Percentiles rank a stretch among this genome's conserved stretches.
phyloP scores from a whole-genome alignment of 2,329 filamentous ascomycete genomes.

The Beauveria australis region DNA sequence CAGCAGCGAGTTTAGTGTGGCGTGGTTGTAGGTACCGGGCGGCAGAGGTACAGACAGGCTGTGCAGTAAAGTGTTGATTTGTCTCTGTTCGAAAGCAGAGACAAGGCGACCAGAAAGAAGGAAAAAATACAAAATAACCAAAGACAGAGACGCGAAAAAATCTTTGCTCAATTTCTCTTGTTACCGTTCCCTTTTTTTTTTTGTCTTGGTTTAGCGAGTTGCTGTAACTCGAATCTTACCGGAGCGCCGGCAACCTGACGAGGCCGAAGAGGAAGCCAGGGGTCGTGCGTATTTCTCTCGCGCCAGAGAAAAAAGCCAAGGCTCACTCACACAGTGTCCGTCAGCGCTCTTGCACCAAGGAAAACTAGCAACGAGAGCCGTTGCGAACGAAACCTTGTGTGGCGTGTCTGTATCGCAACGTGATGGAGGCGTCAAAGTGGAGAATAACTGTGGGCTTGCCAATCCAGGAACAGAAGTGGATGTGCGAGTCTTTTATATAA shows the following conservation, averaged over 20 bases:
- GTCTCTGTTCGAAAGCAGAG: background rate
- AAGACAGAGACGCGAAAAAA: too few relatives aligned
- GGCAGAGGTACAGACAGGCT: too few relatives aligned
- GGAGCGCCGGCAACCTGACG: too few relatives aligned
- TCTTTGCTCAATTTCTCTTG: too few relatives aligned
- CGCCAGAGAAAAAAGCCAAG: too few relatives aligned
- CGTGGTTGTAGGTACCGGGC: background rate
- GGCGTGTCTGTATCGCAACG: background rate
- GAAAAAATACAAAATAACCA: too few relatives aligned
- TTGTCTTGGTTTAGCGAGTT: background rate
- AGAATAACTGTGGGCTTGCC: background rate
- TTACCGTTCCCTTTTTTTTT: background rate
- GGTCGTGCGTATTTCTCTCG: too few relatives aligned
- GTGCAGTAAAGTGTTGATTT: too few relatives aligned
- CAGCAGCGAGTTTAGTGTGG: background rate
- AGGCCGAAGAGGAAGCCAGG: too few relatives aligned
- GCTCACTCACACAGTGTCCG: too few relatives aligned
- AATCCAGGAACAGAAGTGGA: slow-evolving; percentile 1
- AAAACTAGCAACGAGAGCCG: background rate
- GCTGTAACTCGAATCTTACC: background rate
- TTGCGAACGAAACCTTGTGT: background rate
- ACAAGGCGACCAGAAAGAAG: too few relatives aligned
- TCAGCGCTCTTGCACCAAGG: too few relatives aligned
- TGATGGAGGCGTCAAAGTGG: background rate
- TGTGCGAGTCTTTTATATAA: background rate